Percentiles rank a stretch among this genome's conserved stretches.
Conservation (phyloP, 208 protist genomes). For the Vickermania ingenoplastis region DNA sequence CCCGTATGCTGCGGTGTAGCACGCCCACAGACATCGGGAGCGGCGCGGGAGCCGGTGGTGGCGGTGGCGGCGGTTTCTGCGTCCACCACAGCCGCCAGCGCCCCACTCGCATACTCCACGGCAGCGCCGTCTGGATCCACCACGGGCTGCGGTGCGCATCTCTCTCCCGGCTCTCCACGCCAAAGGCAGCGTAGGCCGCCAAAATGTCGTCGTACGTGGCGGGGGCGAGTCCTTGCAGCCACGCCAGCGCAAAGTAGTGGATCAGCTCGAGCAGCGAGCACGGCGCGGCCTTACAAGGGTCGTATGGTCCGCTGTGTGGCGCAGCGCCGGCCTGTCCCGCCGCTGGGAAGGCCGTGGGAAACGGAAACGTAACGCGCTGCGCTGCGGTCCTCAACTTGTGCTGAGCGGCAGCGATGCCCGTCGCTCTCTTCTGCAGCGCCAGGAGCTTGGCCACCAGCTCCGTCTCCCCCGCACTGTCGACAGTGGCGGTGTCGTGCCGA, state of each 20-base stretch:
- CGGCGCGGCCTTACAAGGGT: no score
- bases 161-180: background rate
- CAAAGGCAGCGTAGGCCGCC: background rate
- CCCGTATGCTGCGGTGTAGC: background rate
- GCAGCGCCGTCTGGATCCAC: background rate
- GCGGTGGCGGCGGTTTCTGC: background rate
- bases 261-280: background rate
- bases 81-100: background rate
- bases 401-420: no score
- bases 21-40: background rate
- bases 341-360: no score
- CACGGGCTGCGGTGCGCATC: background rate
- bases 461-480: no score
- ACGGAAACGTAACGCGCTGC: no score
- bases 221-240: background rate
- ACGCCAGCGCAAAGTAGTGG: background rate
- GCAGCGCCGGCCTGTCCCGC: no score
- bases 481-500: no score
- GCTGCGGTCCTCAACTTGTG: no score
- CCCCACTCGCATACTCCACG: background rate
- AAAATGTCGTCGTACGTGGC: background rate
- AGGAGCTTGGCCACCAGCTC: no score
- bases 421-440: no score
- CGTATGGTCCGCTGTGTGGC: no score
- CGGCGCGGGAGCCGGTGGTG: background rate